Base-by-base conservation (phyloP, 352 stramenopile species). In the Phytopythium montanum region DNA sequence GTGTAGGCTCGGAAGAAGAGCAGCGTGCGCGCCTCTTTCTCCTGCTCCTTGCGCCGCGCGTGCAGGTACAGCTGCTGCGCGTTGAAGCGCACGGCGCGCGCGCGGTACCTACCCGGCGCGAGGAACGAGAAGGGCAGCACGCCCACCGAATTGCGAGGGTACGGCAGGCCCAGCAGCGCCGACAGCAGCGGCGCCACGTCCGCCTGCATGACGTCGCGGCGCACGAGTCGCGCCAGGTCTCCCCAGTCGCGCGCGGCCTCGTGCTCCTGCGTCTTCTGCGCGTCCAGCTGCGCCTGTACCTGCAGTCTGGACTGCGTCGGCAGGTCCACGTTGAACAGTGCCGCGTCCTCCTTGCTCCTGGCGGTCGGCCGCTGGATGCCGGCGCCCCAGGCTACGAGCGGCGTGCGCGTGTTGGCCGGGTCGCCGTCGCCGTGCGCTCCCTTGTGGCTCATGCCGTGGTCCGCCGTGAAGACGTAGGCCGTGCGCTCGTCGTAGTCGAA, bases 401-500 rank as follows among this genome's bases (percentile, higher is more conserved):
- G 86, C 19, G 86, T 95, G 1, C 86, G 77, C 25, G 86, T 95
- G 62, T 94, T 94, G 9, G 76, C 73, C 8, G 84, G 86, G 31
- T 93, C 82, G 23, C 86, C 86, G 57, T 95, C 84, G 16, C 82
- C 86, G 60, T 95, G 86, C 3, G 86, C 82, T 28, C 84, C 86
- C 61, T 94, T 89, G 56, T 85, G 68, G 25, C 83, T 87, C 86
- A 95, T 95, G 12, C 86, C 84, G 60, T 95, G 86, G 61, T 95
- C 86, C 2, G 86, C 85, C 5, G 74, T 95, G 62, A 95, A 94
- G 28, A 95, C 73, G 51, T 87, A 95, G 12, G 86, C 76, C 3
- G 86, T 95, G 13, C 64, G 60, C 52, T 68, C 76, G 64, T 94
- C 86, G 23, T 85, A 69, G 46, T 70, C 69, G 57, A 85, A 90